These are phyloP conservation scores for Candida oleophila DNA, from an alignment of 805 yeast species.

Conservation along the genomic window DNA sequence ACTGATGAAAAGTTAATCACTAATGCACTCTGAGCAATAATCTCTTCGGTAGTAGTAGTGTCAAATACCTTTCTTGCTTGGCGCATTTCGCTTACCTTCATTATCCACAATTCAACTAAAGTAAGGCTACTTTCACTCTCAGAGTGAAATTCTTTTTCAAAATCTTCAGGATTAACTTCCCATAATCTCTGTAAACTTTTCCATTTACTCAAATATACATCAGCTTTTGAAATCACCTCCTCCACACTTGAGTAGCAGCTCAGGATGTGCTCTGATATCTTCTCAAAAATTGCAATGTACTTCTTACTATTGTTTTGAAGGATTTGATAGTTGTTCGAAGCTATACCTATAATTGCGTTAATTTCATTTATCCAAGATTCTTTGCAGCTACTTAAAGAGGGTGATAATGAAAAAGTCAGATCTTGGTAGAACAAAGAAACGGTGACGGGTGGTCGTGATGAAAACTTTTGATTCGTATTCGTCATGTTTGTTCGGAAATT, in stretches of 20 bases:
- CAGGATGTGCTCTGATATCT: slow-evolving; percentile 2
- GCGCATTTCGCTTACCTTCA: slow-evolving; percentile 42
- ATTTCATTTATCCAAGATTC: slow-evolving; percentile 19
- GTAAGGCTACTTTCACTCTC: slow-evolving; percentile 11
- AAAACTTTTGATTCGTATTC: neutral
- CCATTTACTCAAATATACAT: slow-evolving; percentile 52
- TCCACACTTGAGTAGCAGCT: slow-evolving; percentile 24
- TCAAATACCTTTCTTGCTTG: slow-evolving; percentile 49
- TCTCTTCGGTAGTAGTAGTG: slow-evolving; percentile 29
- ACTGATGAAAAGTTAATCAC: slow-evolving; percentile 51
- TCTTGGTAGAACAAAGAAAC: slow-evolving; percentile 24
- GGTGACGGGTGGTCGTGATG: neutral
- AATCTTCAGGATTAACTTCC: slow-evolving; percentile 45
- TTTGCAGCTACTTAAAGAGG: slow-evolving; percentile 41
- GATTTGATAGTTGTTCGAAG: slow-evolving; percentile 15
- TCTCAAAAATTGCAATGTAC: slow-evolving; percentile 1
- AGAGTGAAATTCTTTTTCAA: slow-evolving; percentile 13
- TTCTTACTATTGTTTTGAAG: neutral
- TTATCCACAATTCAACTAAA: slow-evolving; percentile 46
- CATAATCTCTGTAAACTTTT: slow-evolving; percentile 53
- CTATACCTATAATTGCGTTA: slow-evolving; percentile 14
- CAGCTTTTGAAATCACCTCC: slow-evolving; percentile 22
- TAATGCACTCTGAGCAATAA: slow-evolving; percentile 9
- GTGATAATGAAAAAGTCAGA: slow-evolving; percentile 35
- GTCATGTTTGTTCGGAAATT: neutral